Base-by-base conservation (phyloP, 2,329 filamentous ascomycete species). In the Aspergillus ibericus region DNA sequence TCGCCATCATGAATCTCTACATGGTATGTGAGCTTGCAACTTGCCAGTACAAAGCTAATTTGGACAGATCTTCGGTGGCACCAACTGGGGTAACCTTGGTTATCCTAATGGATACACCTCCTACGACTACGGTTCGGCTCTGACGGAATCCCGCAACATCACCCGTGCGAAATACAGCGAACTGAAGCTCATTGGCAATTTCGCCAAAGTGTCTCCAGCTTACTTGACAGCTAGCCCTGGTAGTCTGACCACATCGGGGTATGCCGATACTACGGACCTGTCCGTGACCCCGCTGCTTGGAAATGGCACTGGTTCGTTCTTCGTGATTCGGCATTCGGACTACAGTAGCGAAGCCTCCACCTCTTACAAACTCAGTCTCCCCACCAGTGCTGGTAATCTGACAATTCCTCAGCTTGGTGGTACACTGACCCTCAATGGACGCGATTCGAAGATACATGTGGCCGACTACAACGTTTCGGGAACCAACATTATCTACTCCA, bases 61-160 rank as follows among this genome's bases (percentile, higher is more conserved):
- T 12, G 32, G 0, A 34, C 15, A 84, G 83, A 87, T 83, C 0
- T 90, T 83, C 63, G 91, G 91, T 13, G 91, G 90, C 5, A 93
- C 90, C 0, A 95, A 93, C 70, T 93, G 90, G 91, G 90, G 90
- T 0, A 93, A 92, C 61, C 73, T 91, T 4, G 88, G 90, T 0
- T 85, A 91, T 63, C 82, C 87, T 9, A 87, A 85, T 10, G 85
- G 82, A 2, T 87, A 87, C 60, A 86, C 83, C 0, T 82, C 79
- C 3, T 87, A 87, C 66, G 84, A 88, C 65, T 87, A 86, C 64
- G 82, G 83, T 5, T 80, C 85, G 4, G 78, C 81, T 6, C 91
- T 93, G 53, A 81, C 82, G 1, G 91, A 95, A 68, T 86, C 90
- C 42, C 82, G 90, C 22, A 82, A 82, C 1, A 78, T 93, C 3